These are phyloP conservation scores for Alternaria longipes DNA, from an alignment of 2,329 filamentous ascomycete species.

Conservation along the genomic window DNA sequence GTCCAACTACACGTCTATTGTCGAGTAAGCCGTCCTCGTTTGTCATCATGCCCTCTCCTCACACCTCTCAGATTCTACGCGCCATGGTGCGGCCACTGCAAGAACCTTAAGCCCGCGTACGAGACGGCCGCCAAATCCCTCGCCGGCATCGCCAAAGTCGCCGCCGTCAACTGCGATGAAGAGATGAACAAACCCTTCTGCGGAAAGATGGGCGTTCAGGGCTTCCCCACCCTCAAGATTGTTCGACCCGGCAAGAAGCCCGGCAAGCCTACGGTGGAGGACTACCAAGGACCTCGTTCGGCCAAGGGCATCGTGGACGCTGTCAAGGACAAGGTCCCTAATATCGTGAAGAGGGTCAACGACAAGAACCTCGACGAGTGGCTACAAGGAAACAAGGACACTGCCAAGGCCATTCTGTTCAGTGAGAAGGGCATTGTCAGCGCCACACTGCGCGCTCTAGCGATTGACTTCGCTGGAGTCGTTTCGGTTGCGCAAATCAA, in stretches of 20 bases:
- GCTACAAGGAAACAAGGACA: constrained; percentile 71
- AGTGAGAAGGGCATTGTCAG: constrained; percentile 92
- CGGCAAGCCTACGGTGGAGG: constrained; percentile 82
- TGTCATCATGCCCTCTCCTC: constrained; percentile 4
- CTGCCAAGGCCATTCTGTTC: constrained; percentile 88
- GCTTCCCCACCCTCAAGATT: constrained; percentile 96
- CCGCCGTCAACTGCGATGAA: constrained; percentile 93
- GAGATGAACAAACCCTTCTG: constrained; percentile 91
- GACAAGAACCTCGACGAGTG: constrained; percentile 83
- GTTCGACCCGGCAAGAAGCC: constrained; percentile 84
- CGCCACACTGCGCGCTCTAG: constrained; percentile 81
- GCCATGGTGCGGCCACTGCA: constrained; percentile 97
- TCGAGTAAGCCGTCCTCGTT: constrained; percentile 47
- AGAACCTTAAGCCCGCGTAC: constrained; percentile 94
- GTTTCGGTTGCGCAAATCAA: constrained; percentile 84
- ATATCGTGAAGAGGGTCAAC: constrained; percentile 82
- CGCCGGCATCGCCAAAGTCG: constrained; percentile 91
- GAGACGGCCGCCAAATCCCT: constrained; percentile 92
- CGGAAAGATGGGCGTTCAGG: constrained; percentile 83
- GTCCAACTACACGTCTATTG: constrained; percentile 90
- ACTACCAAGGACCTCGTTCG: constrained; percentile 84
- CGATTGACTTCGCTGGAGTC: constrained; percentile 87
- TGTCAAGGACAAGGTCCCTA: constrained; percentile 87
- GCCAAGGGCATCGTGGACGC: constrained; percentile 90
- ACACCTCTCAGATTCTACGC: constrained; percentile 82